Percentiles rank a stretch among this genome's conserved stretches.
Conservation (phyloP, 2,329 filamentous ascomycete genomes). For the Didymella lethalis region DNA sequence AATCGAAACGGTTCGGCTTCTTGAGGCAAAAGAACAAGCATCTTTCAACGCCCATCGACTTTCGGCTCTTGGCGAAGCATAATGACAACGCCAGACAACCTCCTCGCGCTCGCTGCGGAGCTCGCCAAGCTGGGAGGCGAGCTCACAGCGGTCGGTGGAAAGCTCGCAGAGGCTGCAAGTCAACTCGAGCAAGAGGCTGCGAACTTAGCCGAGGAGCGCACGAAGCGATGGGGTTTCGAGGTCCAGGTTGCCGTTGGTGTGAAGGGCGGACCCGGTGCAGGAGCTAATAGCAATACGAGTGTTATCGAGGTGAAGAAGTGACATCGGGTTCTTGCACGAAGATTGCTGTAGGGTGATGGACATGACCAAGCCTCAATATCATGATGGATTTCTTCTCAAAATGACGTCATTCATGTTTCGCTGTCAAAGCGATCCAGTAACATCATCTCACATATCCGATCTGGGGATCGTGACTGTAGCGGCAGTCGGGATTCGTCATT, state of each 20-base stretch:
- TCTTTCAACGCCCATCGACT: not conserved
- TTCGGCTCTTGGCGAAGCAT: not conserved
- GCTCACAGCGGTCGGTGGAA: conserved; percentile 25
- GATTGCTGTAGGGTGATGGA: not conserved
- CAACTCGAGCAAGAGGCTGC: conserved; percentile 36
- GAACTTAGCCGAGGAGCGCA: conserved; percentile 32
- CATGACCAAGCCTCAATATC: not conserved
- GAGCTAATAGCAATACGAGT: conserved; percentile 12
- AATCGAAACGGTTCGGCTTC: not conserved
- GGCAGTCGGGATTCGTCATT: not conserved
- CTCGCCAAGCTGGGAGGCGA: conserved; percentile 27
- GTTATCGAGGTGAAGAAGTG: conserved; percentile 26
- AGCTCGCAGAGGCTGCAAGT: conserved; percentile 27
- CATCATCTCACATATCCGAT: not conserved
- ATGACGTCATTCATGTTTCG: not conserved
- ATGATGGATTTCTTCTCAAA: not conserved
- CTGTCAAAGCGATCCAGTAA: not conserved
- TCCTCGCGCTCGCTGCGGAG: conserved; percentile 33
- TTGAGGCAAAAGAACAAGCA: not conserved
- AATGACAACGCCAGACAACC: conserved; percentile 33
- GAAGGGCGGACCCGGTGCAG: conserved; percentile 14
- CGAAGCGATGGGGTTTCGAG: conserved; percentile 35
- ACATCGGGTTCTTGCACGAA: not conserved
- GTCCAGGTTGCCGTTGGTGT: conserved; percentile 32
- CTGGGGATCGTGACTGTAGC: not conserved